These are phyloP conservation scores for Astragalus glycyphyllos DNA, from an alignment of 306 rosid species.

Conservation along the genomic window DNA sequence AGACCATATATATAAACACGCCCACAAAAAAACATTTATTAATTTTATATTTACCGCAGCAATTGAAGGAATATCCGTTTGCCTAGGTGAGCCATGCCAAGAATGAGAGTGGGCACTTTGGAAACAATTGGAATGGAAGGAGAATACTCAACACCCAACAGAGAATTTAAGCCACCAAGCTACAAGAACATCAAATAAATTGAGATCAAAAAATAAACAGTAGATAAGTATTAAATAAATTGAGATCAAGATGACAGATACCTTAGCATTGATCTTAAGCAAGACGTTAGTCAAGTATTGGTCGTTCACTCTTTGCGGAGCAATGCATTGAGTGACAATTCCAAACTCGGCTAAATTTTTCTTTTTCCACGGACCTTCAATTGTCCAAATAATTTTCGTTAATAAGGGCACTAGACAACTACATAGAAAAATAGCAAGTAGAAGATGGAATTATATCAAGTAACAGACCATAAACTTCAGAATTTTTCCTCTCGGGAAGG, in stretches of 20 bases:
- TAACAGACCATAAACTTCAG: slow-evolving; percentile 81
- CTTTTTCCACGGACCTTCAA: slow-evolving; percentile 87
- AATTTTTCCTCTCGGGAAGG: slow-evolving; percentile 91
- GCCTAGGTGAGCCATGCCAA: slow-evolving; percentile 96
- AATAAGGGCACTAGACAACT: background rate
- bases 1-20: background rate
- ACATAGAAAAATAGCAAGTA: background rate
- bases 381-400: slow-evolving; percentile 8
- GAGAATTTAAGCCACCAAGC: slow-evolving; percentile 93
- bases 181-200: slow-evolving; percentile 38
- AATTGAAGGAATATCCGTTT: slow-evolving; percentile 83
- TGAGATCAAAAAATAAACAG: background rate
- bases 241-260: slow-evolving; percentile 3
- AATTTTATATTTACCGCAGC: slow-evolving; percentile 89
- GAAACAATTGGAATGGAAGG: slow-evolving; percentile 83
- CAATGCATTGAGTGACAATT: slow-evolving; percentile 83
- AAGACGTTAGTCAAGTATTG: slow-evolving; percentile 89
- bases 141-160: slow-evolving; percentile 65
- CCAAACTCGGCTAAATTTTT: slow-evolving; percentile 81
- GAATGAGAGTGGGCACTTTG: slow-evolving; percentile 74
- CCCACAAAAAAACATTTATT: background rate
- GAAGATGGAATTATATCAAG: background rate
- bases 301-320: slow-evolving; percentile 79
- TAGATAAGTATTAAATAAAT: background rate
- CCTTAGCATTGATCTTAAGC: slow-evolving; percentile 92